These are phyloP conservation scores for Phytophthora cactorum DNA, from an alignment of 352 stramenopile genomes.

Conservation along the genomic window DNA sequence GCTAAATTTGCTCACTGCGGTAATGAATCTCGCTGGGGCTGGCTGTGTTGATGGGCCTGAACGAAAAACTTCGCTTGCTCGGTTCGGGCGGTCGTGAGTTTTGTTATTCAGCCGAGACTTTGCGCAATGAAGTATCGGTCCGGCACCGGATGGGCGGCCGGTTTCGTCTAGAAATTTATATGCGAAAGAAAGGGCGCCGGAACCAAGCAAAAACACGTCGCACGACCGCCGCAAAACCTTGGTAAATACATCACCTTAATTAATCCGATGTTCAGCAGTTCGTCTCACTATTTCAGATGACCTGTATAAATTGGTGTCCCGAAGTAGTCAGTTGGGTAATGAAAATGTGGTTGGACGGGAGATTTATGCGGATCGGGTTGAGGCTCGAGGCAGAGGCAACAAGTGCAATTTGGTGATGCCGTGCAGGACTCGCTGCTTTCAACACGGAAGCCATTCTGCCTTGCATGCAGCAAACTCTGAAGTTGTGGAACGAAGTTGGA, in stretches of 20 bases:
- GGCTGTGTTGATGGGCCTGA: not conserved
- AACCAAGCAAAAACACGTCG: slow-evolving; percentile 42
- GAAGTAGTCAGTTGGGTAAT: not conserved
- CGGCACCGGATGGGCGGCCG: slow-evolving; percentile 3
- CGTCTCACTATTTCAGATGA: too few species aligned
- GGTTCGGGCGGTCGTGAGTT: not conserved
- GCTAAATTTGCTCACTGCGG: slow-evolving; percentile 9
- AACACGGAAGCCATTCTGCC: not conserved
- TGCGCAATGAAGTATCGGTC: slow-evolving; percentile 25
- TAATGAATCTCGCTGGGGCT: not conserved
- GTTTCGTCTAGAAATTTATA: slow-evolving; percentile 36
- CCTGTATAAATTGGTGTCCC: slow-evolving; percentile 1
- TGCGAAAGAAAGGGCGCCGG: slow-evolving; percentile 21
- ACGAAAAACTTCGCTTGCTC: not conserved
- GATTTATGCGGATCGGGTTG: slow-evolving; percentile 30
- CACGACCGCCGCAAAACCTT: slow-evolving; percentile 27
- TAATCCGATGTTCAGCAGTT: not conserved
- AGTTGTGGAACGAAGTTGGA: slow-evolving; percentile 4
- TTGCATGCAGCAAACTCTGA: slow-evolving; percentile 1
- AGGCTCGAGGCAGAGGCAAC: slow-evolving; percentile 30
- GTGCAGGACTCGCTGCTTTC: slow-evolving; percentile 18
- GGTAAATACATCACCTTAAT: not conserved
- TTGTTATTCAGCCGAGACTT: slow-evolving; percentile 23
- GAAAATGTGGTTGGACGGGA: slow-evolving; percentile 7
- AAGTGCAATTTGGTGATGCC: slow-evolving; percentile 14